phyloP scores from a whole-genome alignment of 176 grass and related monocot genomes.

The Thinopyrum elongatum region DNA sequence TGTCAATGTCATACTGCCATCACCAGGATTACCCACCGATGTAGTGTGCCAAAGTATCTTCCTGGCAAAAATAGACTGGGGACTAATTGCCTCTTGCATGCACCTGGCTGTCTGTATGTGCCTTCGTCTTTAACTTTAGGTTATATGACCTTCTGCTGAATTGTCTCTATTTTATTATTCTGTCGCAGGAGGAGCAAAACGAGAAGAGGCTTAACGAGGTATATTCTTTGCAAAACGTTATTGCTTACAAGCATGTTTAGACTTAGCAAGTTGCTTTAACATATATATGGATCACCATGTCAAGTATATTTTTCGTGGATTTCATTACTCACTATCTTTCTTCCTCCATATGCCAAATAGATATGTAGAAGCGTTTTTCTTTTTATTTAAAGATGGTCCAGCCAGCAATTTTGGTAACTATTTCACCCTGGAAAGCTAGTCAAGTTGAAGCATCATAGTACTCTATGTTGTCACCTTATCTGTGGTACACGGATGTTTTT shows the following conservation, averaged over 20 bases:
- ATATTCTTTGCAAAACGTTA: slow-evolving; percentile 5
- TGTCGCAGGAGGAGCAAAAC: slow-evolving; percentile 61
- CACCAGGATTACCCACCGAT: neutral
- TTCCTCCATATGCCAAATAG: neutral
- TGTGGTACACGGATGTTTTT: neutral
- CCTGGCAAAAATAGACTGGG: neutral
- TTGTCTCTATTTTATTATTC: slow-evolving; percentile 14
- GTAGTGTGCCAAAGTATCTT: neutral
- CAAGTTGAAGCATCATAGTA: slow-evolving; percentile 22
- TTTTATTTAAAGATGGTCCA: neutral
- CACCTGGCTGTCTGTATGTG: neutral
- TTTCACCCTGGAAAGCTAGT: neutral
- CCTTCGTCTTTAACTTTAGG: neutral
- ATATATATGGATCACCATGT: neutral
- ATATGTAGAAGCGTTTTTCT: neutral
- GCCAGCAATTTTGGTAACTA: slow-evolving; percentile 2
- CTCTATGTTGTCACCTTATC: neutral
- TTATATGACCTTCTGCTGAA: neutral
- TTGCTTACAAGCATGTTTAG: slow-evolving; percentile 3
- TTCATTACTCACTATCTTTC: neutral
- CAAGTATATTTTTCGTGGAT: neutral
- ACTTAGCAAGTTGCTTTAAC: slow-evolving; percentile 1
- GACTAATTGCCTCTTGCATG: slow-evolving; percentile 8
- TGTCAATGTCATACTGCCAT: neutral
- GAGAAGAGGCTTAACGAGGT: slow-evolving; percentile 80